phyloP scores from a whole-genome alignment of 139 green algal genomes.

The Tetratostichococcus sp. region DNA sequence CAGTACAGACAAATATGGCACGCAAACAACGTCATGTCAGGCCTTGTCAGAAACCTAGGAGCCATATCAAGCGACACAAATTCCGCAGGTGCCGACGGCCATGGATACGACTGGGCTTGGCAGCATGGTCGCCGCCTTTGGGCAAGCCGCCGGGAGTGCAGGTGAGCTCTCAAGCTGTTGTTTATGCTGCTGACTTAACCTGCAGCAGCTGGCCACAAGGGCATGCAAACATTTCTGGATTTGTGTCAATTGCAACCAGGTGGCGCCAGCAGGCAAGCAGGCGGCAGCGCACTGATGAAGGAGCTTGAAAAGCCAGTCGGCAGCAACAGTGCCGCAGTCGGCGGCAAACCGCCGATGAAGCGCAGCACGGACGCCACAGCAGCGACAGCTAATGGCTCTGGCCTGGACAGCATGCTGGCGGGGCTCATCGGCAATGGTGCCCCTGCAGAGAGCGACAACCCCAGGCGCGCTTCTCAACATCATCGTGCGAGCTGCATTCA shows the following conservation, averaged over 20 bases:
- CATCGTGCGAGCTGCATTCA: too few relatives aligned
- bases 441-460: too few relatives aligned
- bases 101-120: slow-evolving; percentile 40
- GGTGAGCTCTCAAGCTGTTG: too few relatives aligned
- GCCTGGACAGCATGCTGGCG: neutral
- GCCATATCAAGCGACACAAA: neutral
- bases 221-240: neutral
- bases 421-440: neutral
- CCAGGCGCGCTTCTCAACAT: too few relatives aligned
- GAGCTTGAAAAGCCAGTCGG: too few relatives aligned
- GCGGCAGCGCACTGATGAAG: too few relatives aligned
- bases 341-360: neutral
- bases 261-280: too few relatives aligned
- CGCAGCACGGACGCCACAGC: neutral
- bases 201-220: neutral
- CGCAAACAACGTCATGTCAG: too few relatives aligned
- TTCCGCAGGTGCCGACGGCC: slow-evolving; percentile 22
- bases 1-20: neutral
- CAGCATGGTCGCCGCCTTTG: slow-evolving; percentile 2
- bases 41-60: neutral
- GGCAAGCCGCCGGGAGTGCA: neutral
- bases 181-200: neutral
- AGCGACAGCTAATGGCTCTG: neutral
- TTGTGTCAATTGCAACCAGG: too few relatives aligned
- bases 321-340: neutral